These are phyloP conservation scores for Cucurbita maxima DNA, from an alignment of 306 rosid species.

Conservation along the genomic window DNA sequence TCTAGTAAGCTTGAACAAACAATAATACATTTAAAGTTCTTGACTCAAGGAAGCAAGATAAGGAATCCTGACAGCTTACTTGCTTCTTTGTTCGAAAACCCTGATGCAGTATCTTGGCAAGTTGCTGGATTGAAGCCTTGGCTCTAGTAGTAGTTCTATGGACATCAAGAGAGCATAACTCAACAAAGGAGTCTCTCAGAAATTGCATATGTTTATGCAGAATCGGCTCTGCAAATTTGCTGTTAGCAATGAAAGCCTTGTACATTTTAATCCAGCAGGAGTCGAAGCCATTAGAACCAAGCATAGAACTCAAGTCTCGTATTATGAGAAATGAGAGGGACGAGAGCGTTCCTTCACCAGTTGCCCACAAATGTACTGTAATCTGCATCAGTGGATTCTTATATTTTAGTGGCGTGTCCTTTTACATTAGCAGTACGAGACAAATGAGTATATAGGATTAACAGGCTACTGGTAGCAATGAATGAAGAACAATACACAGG, in stretches of 20 bases:
- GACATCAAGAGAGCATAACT: slow-evolving; percentile 64
- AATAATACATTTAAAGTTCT: slow-evolving; percentile 1
- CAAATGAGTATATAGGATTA: not conserved
- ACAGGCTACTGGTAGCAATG: not conserved
- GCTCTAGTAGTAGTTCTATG: slow-evolving; percentile 61
- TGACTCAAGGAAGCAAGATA: not conserved
- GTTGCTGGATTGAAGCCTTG: slow-evolving; percentile 32
- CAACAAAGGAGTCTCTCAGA: slow-evolving; percentile 64
- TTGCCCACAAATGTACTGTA: slow-evolving; percentile 78
- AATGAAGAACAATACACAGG: not conserved
- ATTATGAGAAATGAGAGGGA: slow-evolving; percentile 58
- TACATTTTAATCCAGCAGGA: slow-evolving; percentile 57
- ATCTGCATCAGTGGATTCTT: slow-evolving; percentile 33
- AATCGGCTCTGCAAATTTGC: slow-evolving; percentile 44
- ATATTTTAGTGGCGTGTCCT: not conserved
- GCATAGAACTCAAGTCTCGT: slow-evolving; percentile 42
- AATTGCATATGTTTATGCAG: slow-evolving; percentile 35
- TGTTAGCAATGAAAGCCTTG: slow-evolving; percentile 54
- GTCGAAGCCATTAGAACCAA: slow-evolving; percentile 47
- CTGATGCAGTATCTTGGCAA: slow-evolving; percentile 55
- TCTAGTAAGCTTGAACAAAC: not conserved
- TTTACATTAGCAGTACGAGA: not conserved
- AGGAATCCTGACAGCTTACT: slow-evolving; percentile 21
- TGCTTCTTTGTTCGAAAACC: slow-evolving; percentile 51
- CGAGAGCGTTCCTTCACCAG: slow-evolving; percentile 51